phyloP scores from a whole-genome alignment of 441 rosid genomes.

The Erodium texanum region DNA sequence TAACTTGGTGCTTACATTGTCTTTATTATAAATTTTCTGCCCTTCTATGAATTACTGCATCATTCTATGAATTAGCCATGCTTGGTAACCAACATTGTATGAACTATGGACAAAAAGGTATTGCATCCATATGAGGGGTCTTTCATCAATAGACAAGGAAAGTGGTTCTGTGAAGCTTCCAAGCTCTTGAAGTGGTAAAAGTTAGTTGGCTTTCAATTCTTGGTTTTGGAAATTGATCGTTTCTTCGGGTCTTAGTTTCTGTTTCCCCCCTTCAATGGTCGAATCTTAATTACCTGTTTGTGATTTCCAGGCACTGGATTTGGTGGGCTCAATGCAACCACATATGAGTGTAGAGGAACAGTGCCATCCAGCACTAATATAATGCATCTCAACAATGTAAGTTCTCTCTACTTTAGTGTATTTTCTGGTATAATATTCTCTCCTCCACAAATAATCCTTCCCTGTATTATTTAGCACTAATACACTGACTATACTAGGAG shows the following conservation, averaged over 20 bases:
- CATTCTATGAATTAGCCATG: no score
- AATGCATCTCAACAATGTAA: background rate
- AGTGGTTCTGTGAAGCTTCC: background rate
- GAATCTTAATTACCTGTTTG: background rate
- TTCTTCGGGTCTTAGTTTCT: background rate
- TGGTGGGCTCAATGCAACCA: background rate
- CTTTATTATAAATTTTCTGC: background rate
- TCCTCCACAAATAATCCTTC: no score
- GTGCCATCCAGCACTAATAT: background rate
- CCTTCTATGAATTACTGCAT: no score
- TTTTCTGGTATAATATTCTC: background rate
- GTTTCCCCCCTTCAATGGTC: background rate
- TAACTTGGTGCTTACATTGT: background rate
- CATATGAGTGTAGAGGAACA: background rate
- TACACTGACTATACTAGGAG: no score
- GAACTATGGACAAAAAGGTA: background rate
- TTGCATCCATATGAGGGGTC: no score
- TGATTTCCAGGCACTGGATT: background rate
- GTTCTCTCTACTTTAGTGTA: background rate
- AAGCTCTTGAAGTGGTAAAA: background rate
- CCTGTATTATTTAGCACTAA: no score
- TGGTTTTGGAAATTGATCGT: background rate
- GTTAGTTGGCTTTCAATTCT: background rate
- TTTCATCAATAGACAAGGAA: background rate
- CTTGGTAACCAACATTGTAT: background rate